Evolutionary conservation across 2,329 filamentous ascomycete genomes (phyloP).

Genomic region (Coleophoma cylindrospora): DNA sequence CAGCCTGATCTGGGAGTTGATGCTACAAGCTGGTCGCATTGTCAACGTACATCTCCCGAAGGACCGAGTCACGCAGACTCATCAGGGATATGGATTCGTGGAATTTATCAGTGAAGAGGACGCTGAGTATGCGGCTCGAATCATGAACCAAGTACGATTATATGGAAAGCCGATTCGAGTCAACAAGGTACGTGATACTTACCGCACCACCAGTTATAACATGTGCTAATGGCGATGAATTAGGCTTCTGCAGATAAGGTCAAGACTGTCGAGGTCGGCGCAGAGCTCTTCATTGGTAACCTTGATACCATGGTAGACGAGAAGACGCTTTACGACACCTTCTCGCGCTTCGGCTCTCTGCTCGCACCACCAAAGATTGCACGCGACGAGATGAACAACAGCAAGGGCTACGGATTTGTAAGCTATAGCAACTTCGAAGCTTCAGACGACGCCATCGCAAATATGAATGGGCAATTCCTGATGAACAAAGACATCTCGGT

Average conservation of each 20-base stretch:
- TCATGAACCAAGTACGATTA: conserved; percentile 93
- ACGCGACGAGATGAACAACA: conserved; percentile 80
- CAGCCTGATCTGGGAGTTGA: conserved; percentile 91
- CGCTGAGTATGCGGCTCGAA: conserved; percentile 91
- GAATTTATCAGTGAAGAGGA: conserved; percentile 95
- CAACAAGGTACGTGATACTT: conserved; percentile 65
- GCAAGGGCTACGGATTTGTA: conserved; percentile 95
- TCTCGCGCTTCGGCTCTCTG: conserved; percentile 84
- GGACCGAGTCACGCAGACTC: conserved; percentile 92
- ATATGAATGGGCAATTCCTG: conserved; percentile 94
- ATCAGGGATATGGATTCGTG: conserved; percentile 98
- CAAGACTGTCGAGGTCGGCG: conserved; percentile 87
- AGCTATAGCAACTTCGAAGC: conserved; percentile 91
- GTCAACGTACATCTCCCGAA: conserved; percentile 98
- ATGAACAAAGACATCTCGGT: conserved; percentile 96
- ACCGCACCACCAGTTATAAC: neutral
- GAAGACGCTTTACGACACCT: conserved; percentile 92
- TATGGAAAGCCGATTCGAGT: conserved; percentile 94
- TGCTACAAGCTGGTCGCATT: conserved; percentile 95
- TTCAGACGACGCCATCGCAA: conserved; percentile 83
- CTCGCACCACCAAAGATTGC: conserved; percentile 85
- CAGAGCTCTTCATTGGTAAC: conserved; percentile 95
- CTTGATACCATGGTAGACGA: conserved; percentile 92
- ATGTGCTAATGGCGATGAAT: neutral
- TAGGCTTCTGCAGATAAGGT: conserved; percentile 83